Evolutionary conservation across 2,329 filamentous ascomycete species (phyloP).

Genomic region (Aureobasidium sp.): DNA sequence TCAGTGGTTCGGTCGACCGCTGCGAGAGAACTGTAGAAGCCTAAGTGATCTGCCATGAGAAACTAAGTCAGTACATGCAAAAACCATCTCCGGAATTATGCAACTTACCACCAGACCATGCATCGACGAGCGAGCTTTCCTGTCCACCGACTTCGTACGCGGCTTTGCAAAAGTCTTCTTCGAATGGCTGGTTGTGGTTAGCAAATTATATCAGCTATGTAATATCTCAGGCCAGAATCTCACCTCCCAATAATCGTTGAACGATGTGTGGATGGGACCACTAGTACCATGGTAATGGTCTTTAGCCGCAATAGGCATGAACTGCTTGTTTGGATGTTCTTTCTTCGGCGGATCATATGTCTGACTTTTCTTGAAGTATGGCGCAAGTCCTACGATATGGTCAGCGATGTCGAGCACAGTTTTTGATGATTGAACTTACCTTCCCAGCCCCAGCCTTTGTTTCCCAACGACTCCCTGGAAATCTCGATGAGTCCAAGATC

Average conservation of each 20-base stretch:
- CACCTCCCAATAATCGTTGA: conserved; percentile 30
- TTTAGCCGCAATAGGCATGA: conserved; percentile 24
- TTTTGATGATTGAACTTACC: neutral
- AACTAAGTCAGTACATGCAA: neutral
- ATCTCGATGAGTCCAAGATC: neutral
- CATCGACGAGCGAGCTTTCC: conserved; percentile 26
- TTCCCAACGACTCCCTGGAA: neutral
- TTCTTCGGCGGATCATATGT: conserved; percentile 22
- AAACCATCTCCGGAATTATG: no score
- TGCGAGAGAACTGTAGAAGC: conserved; percentile 28
- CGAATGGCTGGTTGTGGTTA: conserved; percentile 23
- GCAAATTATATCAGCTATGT: neutral
- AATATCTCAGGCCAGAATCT: neutral
- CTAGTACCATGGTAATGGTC: conserved; percentile 24
- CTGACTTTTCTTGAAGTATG: conserved; percentile 29
- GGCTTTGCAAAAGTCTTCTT: conserved; percentile 31
- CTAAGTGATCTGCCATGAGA: conserved; percentile 24
- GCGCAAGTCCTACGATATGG: conserved; percentile 16
- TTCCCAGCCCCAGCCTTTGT: neutral
- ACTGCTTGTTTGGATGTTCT: conserved; percentile 21
- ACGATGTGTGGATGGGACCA: conserved; percentile 27
- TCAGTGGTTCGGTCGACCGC: conserved; percentile 28
- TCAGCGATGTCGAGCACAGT: neutral
- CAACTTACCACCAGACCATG: conserved; percentile 24
- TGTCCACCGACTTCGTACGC: conserved; percentile 27